Evolutionary conservation across 192 early-diverging fungal species (phyloP).

Genomic region (Backusella mclennaniae): DNA sequence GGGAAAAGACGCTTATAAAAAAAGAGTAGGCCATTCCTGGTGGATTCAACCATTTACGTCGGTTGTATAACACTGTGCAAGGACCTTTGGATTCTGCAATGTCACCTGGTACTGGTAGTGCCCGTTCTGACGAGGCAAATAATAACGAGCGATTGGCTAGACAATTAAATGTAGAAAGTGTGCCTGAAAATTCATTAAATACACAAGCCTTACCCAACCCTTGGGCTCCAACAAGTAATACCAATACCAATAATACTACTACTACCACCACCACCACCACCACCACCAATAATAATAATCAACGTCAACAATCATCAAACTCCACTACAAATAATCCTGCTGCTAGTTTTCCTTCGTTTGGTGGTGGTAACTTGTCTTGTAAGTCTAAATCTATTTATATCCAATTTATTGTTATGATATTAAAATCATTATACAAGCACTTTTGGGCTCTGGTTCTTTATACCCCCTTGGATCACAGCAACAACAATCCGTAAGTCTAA

Average conservation of each 20-base stretch:
- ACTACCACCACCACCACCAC: slow-evolving; percentile 12
- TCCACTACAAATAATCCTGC: slow-evolving; percentile 11
- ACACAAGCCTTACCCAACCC: slow-evolving; percentile 57
- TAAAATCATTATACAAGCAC: not conserved
- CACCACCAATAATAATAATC: not conserved
- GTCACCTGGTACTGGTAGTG: slow-evolving; percentile 24
- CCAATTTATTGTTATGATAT: not conserved
- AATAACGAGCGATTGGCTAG: slow-evolving; percentile 49
- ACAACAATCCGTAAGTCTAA: slow-evolving; percentile 2
- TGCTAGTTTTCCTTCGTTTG: slow-evolving; percentile 7
- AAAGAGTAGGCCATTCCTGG: slow-evolving; percentile 51
- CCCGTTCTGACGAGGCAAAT: slow-evolving; percentile 46
- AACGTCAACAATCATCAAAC: not conserved
- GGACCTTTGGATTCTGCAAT: slow-evolving; percentile 56
- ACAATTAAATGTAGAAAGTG: slow-evolving; percentile 50
- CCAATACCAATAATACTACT: slow-evolving; percentile 7
- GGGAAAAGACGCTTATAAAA: no score
- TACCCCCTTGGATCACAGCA: not conserved
- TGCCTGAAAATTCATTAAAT: slow-evolving; percentile 51
- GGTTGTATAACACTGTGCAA: slow-evolving; percentile 57
- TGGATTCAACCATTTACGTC: slow-evolving; percentile 61
- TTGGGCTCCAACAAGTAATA: slow-evolving; percentile 43
- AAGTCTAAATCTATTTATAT: not conserved
- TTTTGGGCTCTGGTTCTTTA: not conserved
- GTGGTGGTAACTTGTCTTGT: not conserved